A percentile compares a stretch with the other conserved stretches of the same genome.
Conservation (phyloP, 2,329 filamentous ascomycete genomes). For the Verticillium nonalfalfae region DNA sequence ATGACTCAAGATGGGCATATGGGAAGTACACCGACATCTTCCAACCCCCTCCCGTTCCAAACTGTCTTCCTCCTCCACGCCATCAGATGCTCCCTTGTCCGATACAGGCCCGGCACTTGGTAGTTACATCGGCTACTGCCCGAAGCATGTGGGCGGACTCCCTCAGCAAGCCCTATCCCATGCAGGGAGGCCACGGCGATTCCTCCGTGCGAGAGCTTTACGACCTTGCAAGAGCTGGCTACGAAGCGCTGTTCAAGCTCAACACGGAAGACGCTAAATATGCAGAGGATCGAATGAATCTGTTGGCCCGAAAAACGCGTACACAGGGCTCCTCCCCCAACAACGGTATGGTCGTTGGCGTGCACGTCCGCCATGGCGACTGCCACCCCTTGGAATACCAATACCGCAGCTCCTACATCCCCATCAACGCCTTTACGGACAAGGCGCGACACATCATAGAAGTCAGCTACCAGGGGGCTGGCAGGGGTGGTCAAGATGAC, state of each 20-base stretch:
- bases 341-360: conserved; percentile 54
- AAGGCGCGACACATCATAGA: conserved; percentile 51
- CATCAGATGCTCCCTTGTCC: conserved; percentile 77
- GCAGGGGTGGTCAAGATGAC: conserved; percentile 24
- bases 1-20: conserved; percentile 79
- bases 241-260: conserved; percentile 68
- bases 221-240: conserved; percentile 61
- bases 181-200: conserved; percentile 28
- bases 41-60: conserved; percentile 54
- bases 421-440: conserved; percentile 60
- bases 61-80: conserved; percentile 65
- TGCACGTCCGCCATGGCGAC: conserved; percentile 79
- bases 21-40: conserved; percentile 72
- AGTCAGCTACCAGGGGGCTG: conserved; percentile 35
- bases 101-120: conserved; percentile 65
- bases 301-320: conserved; percentile 43
- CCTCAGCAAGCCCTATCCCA: conserved; percentile 47
- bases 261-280: conserved; percentile 59
- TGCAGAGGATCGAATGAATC: conserved; percentile 49
- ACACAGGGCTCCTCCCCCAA: conserved; percentile 34
- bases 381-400: conserved; percentile 70
- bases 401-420: conserved; percentile 72
- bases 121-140: conserved; percentile 65
- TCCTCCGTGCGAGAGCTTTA: conserved; percentile 54
- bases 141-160: conserved; percentile 57